Evolutionary conservation across 352 stramenopile species (phyloP), one percentile per base, ranked within the genome.

Genomic region (Globisporangium polare): DNA sequence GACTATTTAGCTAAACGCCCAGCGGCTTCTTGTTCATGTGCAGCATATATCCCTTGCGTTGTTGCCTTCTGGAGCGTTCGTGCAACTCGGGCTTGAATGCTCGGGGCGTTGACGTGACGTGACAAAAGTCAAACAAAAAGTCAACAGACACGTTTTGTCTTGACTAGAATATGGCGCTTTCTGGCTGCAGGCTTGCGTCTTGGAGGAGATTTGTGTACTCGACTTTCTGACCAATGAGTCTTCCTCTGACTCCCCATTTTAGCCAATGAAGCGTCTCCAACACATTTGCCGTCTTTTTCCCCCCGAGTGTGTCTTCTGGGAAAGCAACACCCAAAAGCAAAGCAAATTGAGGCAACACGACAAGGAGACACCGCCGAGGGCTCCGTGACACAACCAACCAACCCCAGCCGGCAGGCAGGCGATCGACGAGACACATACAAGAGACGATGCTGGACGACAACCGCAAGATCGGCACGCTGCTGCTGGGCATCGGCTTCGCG

Each of bases 391-490:
- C 33, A 17, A 46, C 29, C 31, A 31, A 39, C 29, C 31, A 29
- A 39, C n/a, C n/a, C n/a, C n/a, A n/a, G n/a, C n/a, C n/a, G n/a
- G n/a, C n/a, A n/a, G n/a, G n/a, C n/a, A 12, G 18, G 4, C 33
- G 35, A 6, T 18, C 15, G 13, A 46, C 52, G 26, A 49, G 27
- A 13, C 7, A n/a, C 27, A 55, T 8, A 54, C 15, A 52, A 55
- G n/a, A n/a, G 52, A 54, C 26, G 50, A 90, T 89, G 79, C 72
- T 96, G 59, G 88, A 93, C 71, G 94, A 98, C 77, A 98, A 98
- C 78, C 92, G 92, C 67, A 98, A 98, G 80, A 98, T 98, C 72
- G 94, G 94, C 56, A 98, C 94, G 29, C 79, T 96, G 58, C 76
- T 98, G 56, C 80, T 98, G 60, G 90, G 92, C 45, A 72, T 98